These are phyloP conservation scores for Inonotus hispidus DNA, from an alignment of 1,284 basidiomycete genomes.

Conservation along the genomic window DNA sequence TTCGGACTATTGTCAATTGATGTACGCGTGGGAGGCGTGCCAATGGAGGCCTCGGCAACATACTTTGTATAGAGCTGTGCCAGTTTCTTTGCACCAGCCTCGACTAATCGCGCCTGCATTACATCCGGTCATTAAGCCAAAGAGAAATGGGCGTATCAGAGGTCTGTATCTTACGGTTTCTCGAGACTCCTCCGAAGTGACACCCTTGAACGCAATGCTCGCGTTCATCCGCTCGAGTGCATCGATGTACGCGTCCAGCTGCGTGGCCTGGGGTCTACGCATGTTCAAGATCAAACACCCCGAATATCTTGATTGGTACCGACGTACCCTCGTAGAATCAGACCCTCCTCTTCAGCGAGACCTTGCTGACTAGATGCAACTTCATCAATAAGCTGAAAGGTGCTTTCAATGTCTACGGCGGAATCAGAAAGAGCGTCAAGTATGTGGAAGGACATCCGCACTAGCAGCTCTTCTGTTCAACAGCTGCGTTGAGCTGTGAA, in stretches of 20 bases:
- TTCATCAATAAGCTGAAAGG: constrained; percentile 70
- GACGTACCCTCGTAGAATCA: constrained; percentile 68
- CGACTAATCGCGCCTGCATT: constrained; percentile 61
- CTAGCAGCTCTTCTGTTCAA: constrained; percentile 52
- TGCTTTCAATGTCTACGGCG: constrained; percentile 66
- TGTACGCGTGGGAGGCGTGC: constrained; percentile 53
- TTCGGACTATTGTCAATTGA: constrained; percentile 32
- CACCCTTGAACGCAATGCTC: constrained; percentile 68
- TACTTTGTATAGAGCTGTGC: constrained; percentile 73
- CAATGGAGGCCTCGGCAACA: constrained; percentile 75
- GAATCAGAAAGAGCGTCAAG: background rate
- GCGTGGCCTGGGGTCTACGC: constrained; percentile 59
- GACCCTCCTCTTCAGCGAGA: constrained; percentile 68
- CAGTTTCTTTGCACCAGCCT: constrained; percentile 76
- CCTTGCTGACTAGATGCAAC: constrained; percentile 70
- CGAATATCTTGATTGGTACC: background rate
- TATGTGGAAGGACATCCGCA: background rate
- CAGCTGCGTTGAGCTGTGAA: constrained; percentile 71
- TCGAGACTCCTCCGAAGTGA: constrained; percentile 45
- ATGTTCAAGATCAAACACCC: background rate
- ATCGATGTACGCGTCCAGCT: constrained; percentile 60
- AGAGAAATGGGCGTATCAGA: background rate
- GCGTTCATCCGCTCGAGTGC: constrained; percentile 71
- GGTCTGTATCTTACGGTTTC: constrained; percentile 49
- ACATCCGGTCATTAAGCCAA: constrained; percentile 1